Conservation (phyloP, 139 green algal species). For the Micractinium conductrix region DNA sequence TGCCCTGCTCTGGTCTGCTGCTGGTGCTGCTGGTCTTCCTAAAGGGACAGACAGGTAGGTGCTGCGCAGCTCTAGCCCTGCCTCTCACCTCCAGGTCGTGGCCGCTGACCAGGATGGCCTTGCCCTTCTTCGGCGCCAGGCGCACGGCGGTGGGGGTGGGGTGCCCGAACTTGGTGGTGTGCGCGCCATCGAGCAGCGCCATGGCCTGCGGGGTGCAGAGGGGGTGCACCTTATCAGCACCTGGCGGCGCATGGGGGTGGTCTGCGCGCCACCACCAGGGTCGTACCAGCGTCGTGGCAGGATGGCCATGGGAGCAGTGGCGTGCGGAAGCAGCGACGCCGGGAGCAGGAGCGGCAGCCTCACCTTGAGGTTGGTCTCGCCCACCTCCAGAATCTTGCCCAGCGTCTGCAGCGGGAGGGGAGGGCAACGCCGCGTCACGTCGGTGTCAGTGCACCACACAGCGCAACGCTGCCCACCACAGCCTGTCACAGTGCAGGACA, state of each 20-base stretch:
- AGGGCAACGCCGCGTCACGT: not conserved
- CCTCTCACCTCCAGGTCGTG: slow-evolving; percentile 67
- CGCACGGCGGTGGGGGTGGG: slow-evolving; percentile 60
- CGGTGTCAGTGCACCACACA: not conserved
- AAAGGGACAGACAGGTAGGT: too few relatives aligned
- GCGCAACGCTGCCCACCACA: not conserved
- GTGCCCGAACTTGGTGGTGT: slow-evolving; percentile 61
- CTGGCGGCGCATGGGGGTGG: too few relatives aligned
- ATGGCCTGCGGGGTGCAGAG: too few relatives aligned
- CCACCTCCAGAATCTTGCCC: slow-evolving; percentile 50
- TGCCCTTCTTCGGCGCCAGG: slow-evolving; percentile 61
- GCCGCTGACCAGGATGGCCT: slow-evolving; percentile 75
- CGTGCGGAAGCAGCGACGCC: too few relatives aligned
- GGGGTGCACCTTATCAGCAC: too few relatives aligned
- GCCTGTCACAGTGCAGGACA: not conserved
- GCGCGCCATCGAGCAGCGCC: slow-evolving; percentile 61
- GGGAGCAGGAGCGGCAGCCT: too few relatives aligned
- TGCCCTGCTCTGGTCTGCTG: too few relatives aligned
- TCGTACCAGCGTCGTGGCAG: too few relatives aligned
- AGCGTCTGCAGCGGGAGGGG: slow-evolving; percentile 45
- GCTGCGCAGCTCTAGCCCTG: too few relatives aligned
- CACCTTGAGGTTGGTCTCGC: slow-evolving; percentile 70
- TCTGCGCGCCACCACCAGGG: too few relatives aligned
- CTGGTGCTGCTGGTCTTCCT: too few relatives aligned
- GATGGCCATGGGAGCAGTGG: too few relatives aligned